Percentiles rank a stretch among this genome's conserved stretches.
These are phyloP conservation scores for Camelina hispida DNA, from an alignment of 345 rosid species.

Conservation along the genomic window DNA sequence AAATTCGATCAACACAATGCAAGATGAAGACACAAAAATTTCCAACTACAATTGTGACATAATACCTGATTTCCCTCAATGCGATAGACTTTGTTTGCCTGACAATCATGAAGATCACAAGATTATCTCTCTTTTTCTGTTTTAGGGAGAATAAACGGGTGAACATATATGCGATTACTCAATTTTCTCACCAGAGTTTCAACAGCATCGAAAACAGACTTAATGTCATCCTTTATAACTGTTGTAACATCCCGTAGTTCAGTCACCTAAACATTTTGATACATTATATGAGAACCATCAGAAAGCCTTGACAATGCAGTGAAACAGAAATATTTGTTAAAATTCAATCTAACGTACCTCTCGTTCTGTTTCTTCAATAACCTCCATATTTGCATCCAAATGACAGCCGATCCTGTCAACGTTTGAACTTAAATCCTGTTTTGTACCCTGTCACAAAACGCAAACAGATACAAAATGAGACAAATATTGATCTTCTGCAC, in stretches of 20 bases:
- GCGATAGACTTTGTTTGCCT: slow-evolving; percentile 62
- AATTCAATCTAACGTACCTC: slow-evolving; percentile 54
- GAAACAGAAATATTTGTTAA: background rate
- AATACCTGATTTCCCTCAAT: slow-evolving; percentile 79
- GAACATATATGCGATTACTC: slow-evolving; percentile 5
- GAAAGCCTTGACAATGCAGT: slow-evolving; percentile 15
- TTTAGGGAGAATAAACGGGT: slow-evolving; percentile 2
- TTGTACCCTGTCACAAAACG: slow-evolving; percentile 58
- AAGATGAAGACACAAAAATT: background rate
- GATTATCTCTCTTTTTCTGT: background rate
- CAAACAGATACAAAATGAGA: slow-evolving; percentile 6
- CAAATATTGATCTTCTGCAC: slow-evolving; percentile 13
- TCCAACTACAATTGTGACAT: slow-evolving; percentile 18
- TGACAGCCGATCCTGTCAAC: slow-evolving; percentile 56
- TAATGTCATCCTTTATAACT: slow-evolving; percentile 52
- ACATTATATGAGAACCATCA: slow-evolving; percentile 4
- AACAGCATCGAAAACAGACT: slow-evolving; percentile 63
- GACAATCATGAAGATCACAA: slow-evolving; percentile 26
- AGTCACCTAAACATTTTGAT: slow-evolving; percentile 50
- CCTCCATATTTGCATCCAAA: slow-evolving; percentile 59
- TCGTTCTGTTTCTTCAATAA: slow-evolving; percentile 60
- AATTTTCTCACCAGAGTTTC: slow-evolving; percentile 66
- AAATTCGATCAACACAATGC: slow-evolving; percentile 16
- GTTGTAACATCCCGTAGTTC: slow-evolving; percentile 52
- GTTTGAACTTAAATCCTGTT: slow-evolving; percentile 61